Percentiles rank a stretch among this genome's conserved stretches.
Evolutionary conservation across 2,329 filamentous ascomycete species (phyloP).

Genomic region (Byssochlamys sp.): DNA sequence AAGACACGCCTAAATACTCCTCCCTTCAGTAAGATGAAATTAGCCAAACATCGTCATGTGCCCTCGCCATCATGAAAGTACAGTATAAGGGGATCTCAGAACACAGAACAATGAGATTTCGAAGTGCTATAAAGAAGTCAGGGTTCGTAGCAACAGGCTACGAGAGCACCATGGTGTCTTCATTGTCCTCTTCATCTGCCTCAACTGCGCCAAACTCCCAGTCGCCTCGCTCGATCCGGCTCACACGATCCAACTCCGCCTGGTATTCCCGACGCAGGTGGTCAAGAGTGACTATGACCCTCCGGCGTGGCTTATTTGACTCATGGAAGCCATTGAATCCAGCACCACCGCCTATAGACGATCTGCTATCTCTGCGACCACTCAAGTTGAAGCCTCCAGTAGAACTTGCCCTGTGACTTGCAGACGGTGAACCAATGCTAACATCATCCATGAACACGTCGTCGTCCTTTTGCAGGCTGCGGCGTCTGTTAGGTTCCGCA

Average conservation of each 20-base stretch:
- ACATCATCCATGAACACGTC: conserved; percentile 32
- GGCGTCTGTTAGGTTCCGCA: conserved; percentile 35
- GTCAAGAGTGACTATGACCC: conserved; percentile 72
- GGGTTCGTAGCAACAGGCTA: conserved; percentile 5
- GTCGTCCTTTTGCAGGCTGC: conserved; percentile 34
- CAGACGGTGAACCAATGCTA: conserved; percentile 9
- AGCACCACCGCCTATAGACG: conserved; percentile 7
- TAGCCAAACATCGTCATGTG: not conserved
- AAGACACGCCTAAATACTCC: not conserved
- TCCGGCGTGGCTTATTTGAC: conserved; percentile 39
- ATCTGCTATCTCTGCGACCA: conserved; percentile 14
- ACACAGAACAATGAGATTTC: not conserved
- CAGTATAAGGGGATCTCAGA: not conserved
- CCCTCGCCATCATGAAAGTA: not conserved
- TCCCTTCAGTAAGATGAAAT: not conserved
- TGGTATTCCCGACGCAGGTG: conserved; percentile 85
- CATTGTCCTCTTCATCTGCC: conserved; percentile 20
- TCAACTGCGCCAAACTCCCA: conserved; percentile 58
- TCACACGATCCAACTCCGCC: conserved; percentile 76
- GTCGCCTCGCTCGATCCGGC: conserved; percentile 77
- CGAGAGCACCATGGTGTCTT: conserved; percentile 28
- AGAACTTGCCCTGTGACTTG: conserved; percentile 13
- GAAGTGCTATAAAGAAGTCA: not conserved
- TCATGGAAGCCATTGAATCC: conserved; percentile 5
- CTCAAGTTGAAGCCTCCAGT: conserved; percentile 13